Conservation (phyloP, 2,329 filamentous ascomycete species). For the Torrubiellomyces zombiae region DNA sequence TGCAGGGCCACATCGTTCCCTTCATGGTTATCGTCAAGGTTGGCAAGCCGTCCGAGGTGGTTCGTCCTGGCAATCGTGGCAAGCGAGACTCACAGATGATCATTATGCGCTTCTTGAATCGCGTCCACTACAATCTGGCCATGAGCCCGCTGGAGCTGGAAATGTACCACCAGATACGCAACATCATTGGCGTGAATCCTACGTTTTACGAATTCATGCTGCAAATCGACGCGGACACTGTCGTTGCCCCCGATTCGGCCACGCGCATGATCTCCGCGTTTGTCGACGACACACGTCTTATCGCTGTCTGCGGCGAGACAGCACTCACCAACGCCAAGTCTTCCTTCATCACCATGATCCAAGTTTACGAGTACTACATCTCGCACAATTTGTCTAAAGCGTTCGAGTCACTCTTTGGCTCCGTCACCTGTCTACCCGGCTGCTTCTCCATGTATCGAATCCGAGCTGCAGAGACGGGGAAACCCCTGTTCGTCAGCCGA, state of each 20-base stretch:
- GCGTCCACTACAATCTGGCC: slow-evolving; percentile 88
- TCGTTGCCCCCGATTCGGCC: slow-evolving; percentile 76
- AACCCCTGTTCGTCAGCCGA: slow-evolving; percentile 87
- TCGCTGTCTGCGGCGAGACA: slow-evolving; percentile 89
- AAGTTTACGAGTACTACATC: slow-evolving; percentile 99
- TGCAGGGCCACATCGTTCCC: slow-evolving; percentile 93
- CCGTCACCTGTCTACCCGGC: slow-evolving; percentile 91
- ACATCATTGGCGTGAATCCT: slow-evolving; percentile 96
- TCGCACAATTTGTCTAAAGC: slow-evolving; percentile 95
- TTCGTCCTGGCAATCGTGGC: slow-evolving; percentile 88
- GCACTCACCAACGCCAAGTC: slow-evolving; percentile 82
- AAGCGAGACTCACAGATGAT: slow-evolving; percentile 99
- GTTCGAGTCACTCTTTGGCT: slow-evolving; percentile 93
- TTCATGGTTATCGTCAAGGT: slow-evolving; percentile 96
- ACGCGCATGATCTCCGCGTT: slow-evolving; percentile 87
- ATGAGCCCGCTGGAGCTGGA: slow-evolving; percentile 96
- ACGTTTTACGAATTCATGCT: slow-evolving; percentile 96
- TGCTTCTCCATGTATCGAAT: slow-evolving; percentile 99
- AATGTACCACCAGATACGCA: slow-evolving; percentile 96
- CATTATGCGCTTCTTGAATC: slow-evolving; percentile 97
- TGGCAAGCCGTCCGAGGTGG: slow-evolving; percentile 92
- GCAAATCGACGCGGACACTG: slow-evolving; percentile 93
- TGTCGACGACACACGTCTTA: slow-evolving; percentile 80
- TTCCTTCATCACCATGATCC: slow-evolving; percentile 95
- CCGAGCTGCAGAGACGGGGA: slow-evolving; percentile 81